These are phyloP conservation scores for Coffea humblotiana DNA, from an alignment of 305 asterid genomes.

Conservation along the genomic window DNA sequence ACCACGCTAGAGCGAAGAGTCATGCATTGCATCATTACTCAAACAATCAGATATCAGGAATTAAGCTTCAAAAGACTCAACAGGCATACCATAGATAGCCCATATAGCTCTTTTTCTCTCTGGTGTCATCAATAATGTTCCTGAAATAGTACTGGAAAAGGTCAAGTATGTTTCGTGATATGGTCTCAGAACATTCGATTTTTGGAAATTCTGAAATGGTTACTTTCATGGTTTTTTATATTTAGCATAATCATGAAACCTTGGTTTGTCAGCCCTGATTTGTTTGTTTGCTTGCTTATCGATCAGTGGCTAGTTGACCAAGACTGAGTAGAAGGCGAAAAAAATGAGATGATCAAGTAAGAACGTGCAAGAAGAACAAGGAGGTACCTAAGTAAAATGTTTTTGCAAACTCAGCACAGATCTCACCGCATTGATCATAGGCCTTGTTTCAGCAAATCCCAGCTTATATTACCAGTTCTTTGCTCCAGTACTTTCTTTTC, in stretches of 20 bases:
- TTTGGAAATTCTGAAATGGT: too few relatives aligned
- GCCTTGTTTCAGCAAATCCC: conserved; percentile 7
- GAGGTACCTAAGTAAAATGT: conserved; percentile 17
- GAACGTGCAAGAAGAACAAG: not conserved
- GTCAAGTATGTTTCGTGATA: not conserved
- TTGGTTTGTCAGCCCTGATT: not conserved
- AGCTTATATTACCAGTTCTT: not conserved
- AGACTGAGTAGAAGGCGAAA: not conserved
- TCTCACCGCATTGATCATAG: conserved; percentile 11
- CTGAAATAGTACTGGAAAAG: not conserved
- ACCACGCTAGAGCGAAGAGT: conserved; percentile 14
- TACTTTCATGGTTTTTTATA: not conserved
- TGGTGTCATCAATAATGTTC: conserved; percentile 15
- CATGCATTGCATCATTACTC: not conserved
- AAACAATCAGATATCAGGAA: not conserved
- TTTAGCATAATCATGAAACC: not conserved
- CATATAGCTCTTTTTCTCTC: conserved; percentile 20
- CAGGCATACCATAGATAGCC: conserved; percentile 16
- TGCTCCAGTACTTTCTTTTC: too few relatives aligned
- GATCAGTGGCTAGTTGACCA: not conserved
- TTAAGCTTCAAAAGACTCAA: not conserved
- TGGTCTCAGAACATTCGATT: not conserved
- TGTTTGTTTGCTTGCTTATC: not conserved
- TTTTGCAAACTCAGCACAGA: conserved; percentile 19
- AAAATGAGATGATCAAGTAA: not conserved